Evolutionary conservation across 2,329 filamentous ascomycete genomes (phyloP), one percentile per base, ranked within the genome.

Genomic region (Colletotrichum musicola): DNA sequence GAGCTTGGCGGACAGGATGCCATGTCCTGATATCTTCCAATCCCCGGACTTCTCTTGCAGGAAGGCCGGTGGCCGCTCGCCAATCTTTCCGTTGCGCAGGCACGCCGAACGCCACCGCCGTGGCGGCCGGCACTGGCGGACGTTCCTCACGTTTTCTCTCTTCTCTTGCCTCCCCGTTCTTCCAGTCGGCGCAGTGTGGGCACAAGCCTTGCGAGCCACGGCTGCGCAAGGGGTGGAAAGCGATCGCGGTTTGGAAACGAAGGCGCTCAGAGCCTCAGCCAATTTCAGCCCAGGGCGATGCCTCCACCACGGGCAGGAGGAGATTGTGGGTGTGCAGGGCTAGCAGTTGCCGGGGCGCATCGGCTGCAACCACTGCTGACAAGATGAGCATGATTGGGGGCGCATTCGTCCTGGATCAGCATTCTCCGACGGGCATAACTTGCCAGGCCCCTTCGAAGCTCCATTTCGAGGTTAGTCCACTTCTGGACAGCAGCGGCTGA

Each of bases 41-140:
- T n/a, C 20, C 40, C 4, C 22, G 3, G 44, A 40, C 22, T 4
- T 20, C 25, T 14, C 6, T 58, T n/a, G 9, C 20, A 20, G 13
- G 6, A 35, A 10, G 16, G n/a, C 6, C 38, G 25, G 40, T 47
- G 10, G 10, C 12, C 30, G n/a, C 27, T 50, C 16, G 13, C 18
- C 54, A 38, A 7, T 54, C 59, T 53, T n/a, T 25, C 30, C 30
- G 30, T 35, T 25, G 20, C 18, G 20, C 22, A 42, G 22, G 20
- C 18, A 44, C 30, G 13, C 30, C 50, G 13, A 12, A 4, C 22
- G 54, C 25, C 30, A 44, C 35, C n/a, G 42, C 13, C 55, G 35
- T 68, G 62, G 62, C 55, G 62, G 49, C 46, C 65, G 62, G 50
- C 65, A 22, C 40, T 42, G 42, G 50, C 30, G 54, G 25, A 65